Evolutionary conservation across 1,284 basidiomycete genomes (phyloP).

Genomic region (Boletus holoroseus): DNA sequence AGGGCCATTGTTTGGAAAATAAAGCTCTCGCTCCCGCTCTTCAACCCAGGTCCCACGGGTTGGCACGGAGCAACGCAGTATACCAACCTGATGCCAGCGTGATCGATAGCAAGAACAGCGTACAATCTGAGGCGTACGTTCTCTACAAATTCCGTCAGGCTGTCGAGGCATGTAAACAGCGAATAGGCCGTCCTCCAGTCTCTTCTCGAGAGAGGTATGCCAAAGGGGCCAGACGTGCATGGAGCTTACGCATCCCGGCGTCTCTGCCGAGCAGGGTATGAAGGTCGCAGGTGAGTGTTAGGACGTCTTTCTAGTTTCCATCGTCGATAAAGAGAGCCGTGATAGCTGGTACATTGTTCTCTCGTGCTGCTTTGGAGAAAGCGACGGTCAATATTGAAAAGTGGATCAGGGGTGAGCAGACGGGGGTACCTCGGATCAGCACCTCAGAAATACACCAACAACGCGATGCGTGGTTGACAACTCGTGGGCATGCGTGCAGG

Average conservation of each 20-base stretch:
- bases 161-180: constrained; percentile 58
- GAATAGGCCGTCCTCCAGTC: constrained; percentile 61
- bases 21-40: constrained; percentile 32
- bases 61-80: constrained; percentile 33
- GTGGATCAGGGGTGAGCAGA: no score
- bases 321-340: no score
- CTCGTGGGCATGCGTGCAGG: not conserved
- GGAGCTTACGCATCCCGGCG: constrained; percentile 42
- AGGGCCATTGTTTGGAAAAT: constrained; percentile 39
- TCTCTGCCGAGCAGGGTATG: constrained; percentile 50
- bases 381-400: no score
- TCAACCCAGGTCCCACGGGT: constrained; percentile 37
- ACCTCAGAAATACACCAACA: not conserved
- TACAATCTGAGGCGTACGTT: constrained; percentile 16
- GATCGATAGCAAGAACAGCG: not conserved
- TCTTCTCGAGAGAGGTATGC: constrained; percentile 44
- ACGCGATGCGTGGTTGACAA: not conserved
- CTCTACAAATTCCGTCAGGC: constrained; percentile 49
- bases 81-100: constrained; percentile 27
- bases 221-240: constrained; percentile 38
- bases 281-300: constrained; percentile 61
- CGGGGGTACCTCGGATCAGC: not conserved
- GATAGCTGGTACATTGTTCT: no score
- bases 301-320: no score
- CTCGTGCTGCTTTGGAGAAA: no score